Evolutionary conservation across 2,329 filamentous ascomycete genomes (phyloP).

Genomic region (Coniosporium tulheliwenetii): DNA sequence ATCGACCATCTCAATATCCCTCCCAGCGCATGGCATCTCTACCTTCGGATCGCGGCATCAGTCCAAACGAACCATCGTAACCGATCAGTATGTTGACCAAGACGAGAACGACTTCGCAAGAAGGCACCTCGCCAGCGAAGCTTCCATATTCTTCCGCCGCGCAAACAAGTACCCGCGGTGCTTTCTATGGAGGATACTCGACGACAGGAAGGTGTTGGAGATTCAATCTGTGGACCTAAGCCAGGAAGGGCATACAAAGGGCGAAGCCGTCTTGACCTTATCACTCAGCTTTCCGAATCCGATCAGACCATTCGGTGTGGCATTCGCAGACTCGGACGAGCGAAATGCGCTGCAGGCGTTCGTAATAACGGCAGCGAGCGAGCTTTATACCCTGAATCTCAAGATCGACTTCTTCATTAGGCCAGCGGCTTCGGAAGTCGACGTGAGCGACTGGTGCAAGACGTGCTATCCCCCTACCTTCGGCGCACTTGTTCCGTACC

Average conservation of each 20-base stretch:
- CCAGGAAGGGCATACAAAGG: slow-evolving; percentile 38
- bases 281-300: slow-evolving; percentile 61
- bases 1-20: slow-evolving; percentile 55
- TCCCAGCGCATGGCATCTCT: slow-evolving; percentile 35
- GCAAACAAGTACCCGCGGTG: slow-evolving; percentile 62
- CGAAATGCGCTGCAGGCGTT: slow-evolving; percentile 67
- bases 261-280: slow-evolving; percentile 59
- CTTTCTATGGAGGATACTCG: slow-evolving; percentile 82
- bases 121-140: slow-evolving; percentile 58
- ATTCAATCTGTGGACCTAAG: slow-evolving; percentile 70
- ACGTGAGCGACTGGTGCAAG: slow-evolving; percentile 63
- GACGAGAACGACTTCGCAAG: slow-evolving; percentile 61
- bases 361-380: slow-evolving; percentile 61
- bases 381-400: slow-evolving; percentile 72
- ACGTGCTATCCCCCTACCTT: slow-evolving; percentile 58
- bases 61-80: slow-evolving; percentile 8
- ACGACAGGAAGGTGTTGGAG: slow-evolving; percentile 66
- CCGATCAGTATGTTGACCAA: slow-evolving; percentile 26
- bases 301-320: slow-evolving; percentile 64
- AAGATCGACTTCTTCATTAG: slow-evolving; percentile 69
- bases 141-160: slow-evolving; percentile 72
- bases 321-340: slow-evolving; percentile 63
- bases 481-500: slow-evolving; percentile 63
- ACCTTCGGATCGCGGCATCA: slow-evolving; percentile 14
- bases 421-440: slow-evolving; percentile 52